Evolutionary conservation across 2,329 filamentous ascomycete genomes (phyloP).

Genomic region (Phyllosticta capitalensis): DNA sequence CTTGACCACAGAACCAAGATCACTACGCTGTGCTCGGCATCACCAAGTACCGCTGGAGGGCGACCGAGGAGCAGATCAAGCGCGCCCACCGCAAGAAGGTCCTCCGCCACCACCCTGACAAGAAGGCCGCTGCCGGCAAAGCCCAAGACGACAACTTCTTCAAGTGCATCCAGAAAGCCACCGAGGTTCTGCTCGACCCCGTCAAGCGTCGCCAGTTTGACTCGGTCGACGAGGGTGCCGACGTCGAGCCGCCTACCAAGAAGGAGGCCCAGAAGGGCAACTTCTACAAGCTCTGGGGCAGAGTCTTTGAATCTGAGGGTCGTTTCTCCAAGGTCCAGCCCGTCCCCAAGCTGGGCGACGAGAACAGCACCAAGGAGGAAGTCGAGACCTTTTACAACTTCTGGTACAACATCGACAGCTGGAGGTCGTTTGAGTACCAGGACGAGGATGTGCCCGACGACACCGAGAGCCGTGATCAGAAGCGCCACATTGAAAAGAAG

Average conservation of each 20-base stretch:
- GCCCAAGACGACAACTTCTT: constrained; percentile 96
- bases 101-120: constrained; percentile 96
- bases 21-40: constrained; percentile 95
- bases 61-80: constrained; percentile 97
- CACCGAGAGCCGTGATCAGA: constrained; percentile 98
- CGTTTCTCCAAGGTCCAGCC: constrained; percentile 90
- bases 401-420: constrained; percentile 99
- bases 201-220: constrained; percentile 90
- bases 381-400: constrained; percentile 99
- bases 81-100: constrained; percentile 99
- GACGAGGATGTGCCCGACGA: constrained; percentile 98
- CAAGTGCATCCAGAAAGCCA: constrained; percentile 99
- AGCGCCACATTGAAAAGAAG: constrained; percentile 96
- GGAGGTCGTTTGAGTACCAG: constrained; percentile 94
- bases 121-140: constrained; percentile 85
- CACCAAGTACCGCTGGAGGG: constrained; percentile 82
- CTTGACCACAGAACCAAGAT: constrained; percentile 62
- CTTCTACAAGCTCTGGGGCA: constrained; percentile 91
- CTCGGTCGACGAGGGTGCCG: constrained; percentile 87
- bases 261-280: constrained; percentile 78
- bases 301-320: constrained; percentile 81
- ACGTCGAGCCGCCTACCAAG: constrained; percentile 86
- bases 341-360: constrained; percentile 76
- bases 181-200: constrained; percentile 86
- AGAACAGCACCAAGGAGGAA: constrained; percentile 75